Percentiles rank a stretch among this genome's conserved stretches.
phyloP scores from a whole-genome alignment of 179 eudicot genomes.

The Gypsophila paniculata region DNA sequence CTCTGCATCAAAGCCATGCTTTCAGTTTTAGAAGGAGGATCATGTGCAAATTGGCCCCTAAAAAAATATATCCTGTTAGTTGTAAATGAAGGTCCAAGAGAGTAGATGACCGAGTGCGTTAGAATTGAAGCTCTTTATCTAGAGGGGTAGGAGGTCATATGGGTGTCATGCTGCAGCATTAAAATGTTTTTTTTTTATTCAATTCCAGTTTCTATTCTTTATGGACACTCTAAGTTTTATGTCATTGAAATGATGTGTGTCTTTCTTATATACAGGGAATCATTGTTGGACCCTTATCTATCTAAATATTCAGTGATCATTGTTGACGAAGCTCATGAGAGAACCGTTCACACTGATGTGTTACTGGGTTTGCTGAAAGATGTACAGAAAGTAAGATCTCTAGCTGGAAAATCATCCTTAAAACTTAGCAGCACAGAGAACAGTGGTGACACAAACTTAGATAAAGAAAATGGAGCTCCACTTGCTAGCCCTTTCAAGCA shows the following conservation, averaged over 20 bases:
- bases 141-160: background rate
- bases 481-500: constrained; percentile 31
- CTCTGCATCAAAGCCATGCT: background rate
- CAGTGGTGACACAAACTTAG: constrained; percentile 28
- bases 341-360: constrained; percentile 97
- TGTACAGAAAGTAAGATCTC: constrained; percentile 72
- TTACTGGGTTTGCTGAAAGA: constrained; percentile 80
- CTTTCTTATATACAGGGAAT: constrained; percentile 67
- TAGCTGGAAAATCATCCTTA: constrained; percentile 22
- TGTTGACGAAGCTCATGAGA: constrained; percentile 98
- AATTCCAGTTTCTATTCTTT: background rate
- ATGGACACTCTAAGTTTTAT: background rate
- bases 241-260: constrained; percentile 21
- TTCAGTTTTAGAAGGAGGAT: background rate
- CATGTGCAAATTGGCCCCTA: background rate
- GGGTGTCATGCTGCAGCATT: constrained; percentile 1
- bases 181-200: background rate
- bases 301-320: constrained; percentile 86
- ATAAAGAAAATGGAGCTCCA: constrained; percentile 34
- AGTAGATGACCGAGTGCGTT: constrained; percentile 1
- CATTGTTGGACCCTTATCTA: constrained; percentile 77
- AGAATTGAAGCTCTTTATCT: background rate
- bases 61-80: background rate
- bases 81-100: background rate
- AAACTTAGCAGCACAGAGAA: constrained; percentile 28